A percentile compares a stretch with the other conserved stretches of the same genome.
phyloP scores from a whole-genome alignment of 495 filamentous ascomycete genomes.

The Jackrogersella minutella region DNA sequence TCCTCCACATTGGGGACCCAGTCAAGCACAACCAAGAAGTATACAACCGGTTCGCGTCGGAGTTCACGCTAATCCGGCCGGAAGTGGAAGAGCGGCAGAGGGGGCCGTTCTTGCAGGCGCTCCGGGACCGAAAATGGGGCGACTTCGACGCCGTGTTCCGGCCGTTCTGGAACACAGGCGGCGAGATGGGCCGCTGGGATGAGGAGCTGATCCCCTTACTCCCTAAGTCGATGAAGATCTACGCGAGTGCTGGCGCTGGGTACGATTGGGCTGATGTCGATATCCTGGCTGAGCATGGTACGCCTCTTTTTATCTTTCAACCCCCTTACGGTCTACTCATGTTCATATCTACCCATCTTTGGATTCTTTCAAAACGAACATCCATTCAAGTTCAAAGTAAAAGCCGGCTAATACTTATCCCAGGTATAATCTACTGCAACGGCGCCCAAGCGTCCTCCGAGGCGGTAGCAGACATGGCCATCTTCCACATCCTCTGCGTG shows the following conservation, averaged over 20 bases:
- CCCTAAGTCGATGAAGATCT: background rate
- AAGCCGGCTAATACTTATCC: background rate
- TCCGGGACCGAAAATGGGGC: background rate
- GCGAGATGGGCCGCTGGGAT: background rate
- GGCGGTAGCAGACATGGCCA: slow-evolving; percentile 1
- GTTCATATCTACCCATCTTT: no score
- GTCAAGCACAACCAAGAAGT: background rate
- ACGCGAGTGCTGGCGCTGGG: background rate
- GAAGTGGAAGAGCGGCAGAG: background rate
- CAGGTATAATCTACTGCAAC: slow-evolving; percentile 2
- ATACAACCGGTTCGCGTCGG: background rate
- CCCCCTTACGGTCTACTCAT: no score
- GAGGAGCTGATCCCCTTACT: background rate
- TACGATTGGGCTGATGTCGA: slow-evolving; percentile 2
- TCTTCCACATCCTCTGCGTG: background rate
- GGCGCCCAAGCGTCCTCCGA: background rate
- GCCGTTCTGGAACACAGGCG: slow-evolving; percentile 2
- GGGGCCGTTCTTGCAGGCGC: background rate
- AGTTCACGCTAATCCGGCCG: background rate
- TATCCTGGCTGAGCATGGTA: background rate
- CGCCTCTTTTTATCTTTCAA: background rate
- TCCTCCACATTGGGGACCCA: background rate
- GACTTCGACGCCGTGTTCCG: slow-evolving; percentile 6
- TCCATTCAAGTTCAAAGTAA: background rate
- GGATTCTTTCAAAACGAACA: background rate